Conservation (phyloP, 495 filamentous ascomycete species). For the Penicillium steckii region DNA sequence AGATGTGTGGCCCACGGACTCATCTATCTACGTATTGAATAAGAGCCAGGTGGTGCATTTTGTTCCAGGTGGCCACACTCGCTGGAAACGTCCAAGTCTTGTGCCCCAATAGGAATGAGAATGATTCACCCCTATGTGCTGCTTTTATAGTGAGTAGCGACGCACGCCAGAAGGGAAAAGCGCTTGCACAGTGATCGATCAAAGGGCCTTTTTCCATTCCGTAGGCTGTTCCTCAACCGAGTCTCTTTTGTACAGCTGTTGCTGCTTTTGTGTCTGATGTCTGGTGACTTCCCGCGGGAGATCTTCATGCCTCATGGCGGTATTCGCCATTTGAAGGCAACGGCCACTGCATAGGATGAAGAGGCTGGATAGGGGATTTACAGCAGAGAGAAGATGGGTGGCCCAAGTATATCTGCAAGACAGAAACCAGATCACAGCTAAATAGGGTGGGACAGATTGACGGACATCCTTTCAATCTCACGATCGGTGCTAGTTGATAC, state of each 20-base stretch:
- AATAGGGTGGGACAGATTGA: background rate
- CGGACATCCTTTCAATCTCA: background rate
- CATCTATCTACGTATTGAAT: conserved; percentile 29
- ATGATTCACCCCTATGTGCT: too few species aligned
- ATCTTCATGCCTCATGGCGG: background rate
- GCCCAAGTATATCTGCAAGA: background rate
- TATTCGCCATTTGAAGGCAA: background rate
- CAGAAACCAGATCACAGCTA: background rate
- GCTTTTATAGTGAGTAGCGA: too few species aligned
- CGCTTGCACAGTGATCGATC: background rate
- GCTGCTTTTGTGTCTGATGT: background rate
- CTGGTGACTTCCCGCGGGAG: background rate
- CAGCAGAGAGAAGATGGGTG: background rate
- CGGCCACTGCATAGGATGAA: background rate
- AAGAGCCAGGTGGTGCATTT: background rate
- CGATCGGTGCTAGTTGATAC: background rate
- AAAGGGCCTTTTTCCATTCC: background rate
- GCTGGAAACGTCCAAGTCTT: background rate
- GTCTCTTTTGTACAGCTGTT: background rate
- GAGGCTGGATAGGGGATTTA: background rate
- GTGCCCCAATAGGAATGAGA: background rate
- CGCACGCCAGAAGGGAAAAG: background rate
- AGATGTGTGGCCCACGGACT: conserved; percentile 5
- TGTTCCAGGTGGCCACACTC: background rate
- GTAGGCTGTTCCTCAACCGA: background rate